Conservation (phyloP, 1,139 yeast species). For the Saccharomyces hybrid region DNA sequence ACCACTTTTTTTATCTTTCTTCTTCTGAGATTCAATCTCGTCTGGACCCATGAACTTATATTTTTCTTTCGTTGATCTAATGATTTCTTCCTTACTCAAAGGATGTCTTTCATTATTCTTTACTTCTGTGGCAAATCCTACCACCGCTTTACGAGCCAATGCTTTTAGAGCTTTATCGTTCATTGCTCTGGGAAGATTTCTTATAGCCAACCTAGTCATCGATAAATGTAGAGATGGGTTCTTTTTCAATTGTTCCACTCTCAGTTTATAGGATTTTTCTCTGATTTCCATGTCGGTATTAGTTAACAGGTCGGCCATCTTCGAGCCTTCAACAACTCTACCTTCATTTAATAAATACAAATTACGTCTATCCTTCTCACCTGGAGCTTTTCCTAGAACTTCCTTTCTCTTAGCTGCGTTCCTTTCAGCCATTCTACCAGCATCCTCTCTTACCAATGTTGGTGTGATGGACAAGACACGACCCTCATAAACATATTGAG, state of each 20-base stretch:
- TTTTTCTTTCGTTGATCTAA: constrained; percentile 66
- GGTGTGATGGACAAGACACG: constrained; percentile 77
- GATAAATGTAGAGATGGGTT: constrained; percentile 89
- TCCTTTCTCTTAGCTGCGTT: constrained; percentile 69
- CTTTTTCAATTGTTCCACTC: constrained; percentile 84
- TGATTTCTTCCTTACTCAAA: constrained; percentile 79
- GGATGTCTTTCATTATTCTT: constrained; percentile 71
- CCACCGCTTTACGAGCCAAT: constrained; percentile 89
- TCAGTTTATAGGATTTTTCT: constrained; percentile 75
- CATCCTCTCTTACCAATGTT: constrained; percentile 85
- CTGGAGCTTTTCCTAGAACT: constrained; percentile 71
- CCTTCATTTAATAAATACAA: constrained; percentile 89
- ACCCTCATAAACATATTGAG: constrained; percentile 87
- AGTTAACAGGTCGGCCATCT: constrained; percentile 62
- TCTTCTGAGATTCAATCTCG: constrained; percentile 38
- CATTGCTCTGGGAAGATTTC: constrained; percentile 92
- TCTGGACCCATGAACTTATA: constrained; percentile 42
- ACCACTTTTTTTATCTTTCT: constrained; percentile 72
- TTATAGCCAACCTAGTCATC: constrained; percentile 84
- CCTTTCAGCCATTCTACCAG: constrained; percentile 63
- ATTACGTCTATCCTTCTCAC: constrained; percentile 76
- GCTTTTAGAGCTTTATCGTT: constrained; percentile 83
- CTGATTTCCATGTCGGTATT: constrained; percentile 77
- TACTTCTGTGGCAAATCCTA: constrained; percentile 91
- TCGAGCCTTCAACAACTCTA: constrained; percentile 73